A percentile compares a stretch with the other conserved stretches of the same genome.
Evolutionary conservation across 495 filamentous ascomycete species (phyloP).

Genomic region (Opeltia flavorubescens): DNA sequence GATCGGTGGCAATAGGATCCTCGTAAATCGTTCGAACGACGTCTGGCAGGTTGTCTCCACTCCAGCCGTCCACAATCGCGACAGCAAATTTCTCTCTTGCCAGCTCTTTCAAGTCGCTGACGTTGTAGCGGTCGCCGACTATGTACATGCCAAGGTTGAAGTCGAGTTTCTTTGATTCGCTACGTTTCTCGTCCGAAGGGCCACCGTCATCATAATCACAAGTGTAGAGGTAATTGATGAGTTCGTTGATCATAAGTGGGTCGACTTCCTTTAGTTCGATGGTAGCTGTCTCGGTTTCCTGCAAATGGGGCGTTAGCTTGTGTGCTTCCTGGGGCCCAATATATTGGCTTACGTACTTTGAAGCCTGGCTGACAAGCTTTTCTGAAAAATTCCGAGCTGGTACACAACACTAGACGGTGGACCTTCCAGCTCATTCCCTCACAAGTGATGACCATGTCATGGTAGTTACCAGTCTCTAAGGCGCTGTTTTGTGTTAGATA

Average conservation of each 20-base stretch:
- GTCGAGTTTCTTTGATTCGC: not conserved
- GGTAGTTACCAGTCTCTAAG: slow-evolving; percentile 2
- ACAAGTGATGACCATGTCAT: slow-evolving; percentile 3
- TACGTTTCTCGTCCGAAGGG: not conserved
- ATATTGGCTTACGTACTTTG: not conserved
- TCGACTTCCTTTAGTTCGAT: slow-evolving; percentile 3
- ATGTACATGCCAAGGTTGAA: slow-evolving; percentile 16
- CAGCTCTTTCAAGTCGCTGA: slow-evolving; percentile 25
- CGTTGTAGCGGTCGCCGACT: slow-evolving; percentile 23
- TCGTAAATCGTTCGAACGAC: slow-evolving; percentile 28
- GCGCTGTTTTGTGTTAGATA: not conserved
- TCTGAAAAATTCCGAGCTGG: not conserved
- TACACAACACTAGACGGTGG: slow-evolving; percentile 3
- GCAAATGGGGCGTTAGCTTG: not conserved
- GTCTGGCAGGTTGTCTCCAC: slow-evolving; percentile 22
- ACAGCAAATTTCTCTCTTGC: slow-evolving; percentile 25
- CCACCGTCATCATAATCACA: slow-evolving; percentile 8
- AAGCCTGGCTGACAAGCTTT: slow-evolving; percentile 1
- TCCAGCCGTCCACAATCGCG: slow-evolving; percentile 16
- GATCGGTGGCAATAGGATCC: slow-evolving; percentile 24
- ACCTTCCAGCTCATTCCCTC: slow-evolving; percentile 1
- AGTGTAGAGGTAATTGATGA: slow-evolving; percentile 11
- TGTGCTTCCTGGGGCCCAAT: not conserved
- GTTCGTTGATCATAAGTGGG: not conserved
- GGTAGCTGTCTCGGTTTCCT: not conserved